Evolutionary conservation across 202 grass and related monocot genomes (phyloP).

Genomic region (Carex arenaria): DNA sequence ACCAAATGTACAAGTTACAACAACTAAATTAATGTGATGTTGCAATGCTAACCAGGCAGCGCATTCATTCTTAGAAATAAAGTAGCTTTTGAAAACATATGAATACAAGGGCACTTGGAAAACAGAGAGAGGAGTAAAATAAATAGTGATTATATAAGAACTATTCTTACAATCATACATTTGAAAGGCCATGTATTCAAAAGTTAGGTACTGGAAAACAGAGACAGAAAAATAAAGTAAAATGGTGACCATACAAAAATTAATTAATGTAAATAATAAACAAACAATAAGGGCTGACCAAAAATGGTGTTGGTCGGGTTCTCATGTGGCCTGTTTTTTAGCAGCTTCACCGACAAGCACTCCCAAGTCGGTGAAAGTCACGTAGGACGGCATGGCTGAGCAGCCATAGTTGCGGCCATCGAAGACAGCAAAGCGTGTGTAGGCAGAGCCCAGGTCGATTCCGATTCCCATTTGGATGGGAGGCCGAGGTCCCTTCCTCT

Average conservation of each 20-base stretch:
- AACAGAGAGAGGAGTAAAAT: too few species aligned
- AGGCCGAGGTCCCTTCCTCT: neutral
- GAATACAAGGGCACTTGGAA: too few species aligned
- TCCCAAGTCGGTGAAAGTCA: slow-evolving; percentile 70
- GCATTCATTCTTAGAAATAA: too few species aligned
- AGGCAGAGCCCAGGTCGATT: slow-evolving; percentile 73
- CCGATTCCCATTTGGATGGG: slow-evolving; percentile 29
- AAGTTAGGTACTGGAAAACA: too few species aligned
- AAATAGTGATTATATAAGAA: too few species aligned
- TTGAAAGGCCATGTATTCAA: neutral
- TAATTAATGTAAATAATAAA: neutral
- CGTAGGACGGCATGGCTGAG: slow-evolving; percentile 73
- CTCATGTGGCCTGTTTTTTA: slow-evolving; percentile 55
- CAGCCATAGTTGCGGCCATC: slow-evolving; percentile 51
- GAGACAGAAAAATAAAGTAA: neutral
- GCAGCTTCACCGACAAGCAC: slow-evolving; percentile 78
- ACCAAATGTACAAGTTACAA: too few species aligned
- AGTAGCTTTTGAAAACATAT: too few species aligned
- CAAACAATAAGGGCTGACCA: neutral
- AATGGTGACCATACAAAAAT: neutral
- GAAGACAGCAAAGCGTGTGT: slow-evolving; percentile 45
- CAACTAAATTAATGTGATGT: too few species aligned
- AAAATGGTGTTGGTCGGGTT: slow-evolving; percentile 86
- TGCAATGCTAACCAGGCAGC: too few species aligned
- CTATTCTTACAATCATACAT: too few species aligned